A percentile compares a stretch with the other conserved stretches of the same genome.
Evolutionary conservation across 805 yeast genomes (phyloP).

Genomic region (Yamadazyma takamatsuzukensis): DNA sequence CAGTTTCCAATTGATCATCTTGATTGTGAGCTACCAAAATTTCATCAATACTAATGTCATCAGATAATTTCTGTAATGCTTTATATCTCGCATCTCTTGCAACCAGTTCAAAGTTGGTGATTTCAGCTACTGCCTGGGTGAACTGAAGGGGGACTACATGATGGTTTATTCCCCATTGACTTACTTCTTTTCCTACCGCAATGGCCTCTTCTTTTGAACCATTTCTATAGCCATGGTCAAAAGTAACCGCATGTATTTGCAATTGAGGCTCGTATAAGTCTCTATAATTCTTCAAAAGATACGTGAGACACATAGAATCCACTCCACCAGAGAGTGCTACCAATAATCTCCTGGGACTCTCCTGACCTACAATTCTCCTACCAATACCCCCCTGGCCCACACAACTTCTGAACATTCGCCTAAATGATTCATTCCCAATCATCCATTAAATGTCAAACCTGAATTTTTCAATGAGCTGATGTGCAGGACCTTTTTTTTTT

Average conservation of each 20-base stretch:
- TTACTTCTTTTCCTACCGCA: conserved; percentile 28
- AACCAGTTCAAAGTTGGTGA: conserved; percentile 49
- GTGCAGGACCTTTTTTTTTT: not conserved
- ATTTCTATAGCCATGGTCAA: conserved; percentile 58
- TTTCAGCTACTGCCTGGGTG: conserved; percentile 21
- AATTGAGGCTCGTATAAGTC: conserved; percentile 23
- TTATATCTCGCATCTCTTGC: conserved; percentile 57
- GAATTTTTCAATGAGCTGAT: not conserved
- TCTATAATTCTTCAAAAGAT: conserved; percentile 40
- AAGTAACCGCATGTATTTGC: conserved; percentile 52
- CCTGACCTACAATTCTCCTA: not conserved
- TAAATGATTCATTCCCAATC: conserved; percentile 13
- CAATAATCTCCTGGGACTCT: conserved; percentile 31
- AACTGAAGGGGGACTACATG: conserved; percentile 23
- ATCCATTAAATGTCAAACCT: conserved; percentile 4
- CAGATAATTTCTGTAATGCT: conserved; percentile 41
- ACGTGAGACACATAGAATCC: conserved; percentile 70
- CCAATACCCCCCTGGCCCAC: not conserved
- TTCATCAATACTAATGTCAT: conserved; percentile 22
- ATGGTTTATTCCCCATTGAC: conserved; percentile 33
- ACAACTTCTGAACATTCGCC: conserved; percentile 10
- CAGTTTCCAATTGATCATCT: conserved; percentile 74
- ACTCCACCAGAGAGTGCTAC: conserved; percentile 80
- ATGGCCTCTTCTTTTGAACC: conserved; percentile 50
- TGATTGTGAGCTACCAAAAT: conserved; percentile 63